Base-by-base conservation (phyloP, 2,329 filamentous ascomycete species). In the Tolypocladium endophyticum region DNA sequence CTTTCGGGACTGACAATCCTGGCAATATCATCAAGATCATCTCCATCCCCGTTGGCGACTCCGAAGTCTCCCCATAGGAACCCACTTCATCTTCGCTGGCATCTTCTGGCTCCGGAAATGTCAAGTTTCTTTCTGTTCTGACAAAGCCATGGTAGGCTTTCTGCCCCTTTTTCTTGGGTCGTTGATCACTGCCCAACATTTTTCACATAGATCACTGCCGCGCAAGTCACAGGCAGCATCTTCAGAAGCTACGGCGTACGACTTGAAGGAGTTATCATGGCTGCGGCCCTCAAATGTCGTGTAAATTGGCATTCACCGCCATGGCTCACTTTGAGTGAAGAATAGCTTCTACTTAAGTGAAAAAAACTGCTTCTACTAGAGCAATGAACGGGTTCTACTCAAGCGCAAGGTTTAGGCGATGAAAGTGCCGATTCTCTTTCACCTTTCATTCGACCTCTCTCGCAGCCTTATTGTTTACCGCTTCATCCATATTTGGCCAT, bases 121-220 rank as follows among this genome's bases (percentile, higher is more conserved):
- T 9, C 92, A 94, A 88, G 90, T 87, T 1, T 95, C 89, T 86
- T 94, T 87, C 73, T 89, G 85, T 4, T 93, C 92, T 71, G 11
- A 81, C 92, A 6, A 89, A 0, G 88, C 87, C 0, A 74, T 91
- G 61, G 82, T 73, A 68, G 57, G n/a, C 20, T 6, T 33, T 6
- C 23, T 6, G 70, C 30, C 28, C 4, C 50, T 12, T n/a, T 1
- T 18, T 16, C 28, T 18, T 0, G 11, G 35, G 30, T 28, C 4
- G 18, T 18, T 35, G 50, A n/a, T 35, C 50, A 33, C 4, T 4
- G 18, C 47, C 50, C n/a, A 9, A 53, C 18, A n/a, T n/a, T 14
- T 20, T 6, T 5, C 7, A 30, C 7, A 20, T 47, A 73, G 71
- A 65, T 82, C n/a, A 89, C 87, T 0, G 87, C 89, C 0, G 94